Conservation (phyloP, 768 basidiomycete genomes). For the Pleurotus ostreatus region DNA sequence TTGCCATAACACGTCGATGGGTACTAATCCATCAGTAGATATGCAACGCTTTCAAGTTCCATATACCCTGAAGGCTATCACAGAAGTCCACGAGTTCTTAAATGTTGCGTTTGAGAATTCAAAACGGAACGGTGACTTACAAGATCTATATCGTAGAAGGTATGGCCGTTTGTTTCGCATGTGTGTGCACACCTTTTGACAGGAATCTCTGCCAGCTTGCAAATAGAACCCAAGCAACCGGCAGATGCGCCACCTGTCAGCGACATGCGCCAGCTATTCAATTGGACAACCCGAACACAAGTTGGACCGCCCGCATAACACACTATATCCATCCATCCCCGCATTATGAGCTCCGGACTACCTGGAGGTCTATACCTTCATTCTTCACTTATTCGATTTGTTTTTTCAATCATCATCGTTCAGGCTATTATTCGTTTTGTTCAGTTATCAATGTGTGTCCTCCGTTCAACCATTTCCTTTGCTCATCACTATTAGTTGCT, state of each 20-base stretch:
- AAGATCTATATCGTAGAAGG: slow-evolving; percentile 86
- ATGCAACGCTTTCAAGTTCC: slow-evolving; percentile 90
- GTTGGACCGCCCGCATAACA: background rate
- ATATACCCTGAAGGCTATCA: slow-evolving; percentile 84
- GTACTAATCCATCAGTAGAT: slow-evolving; percentile 38
- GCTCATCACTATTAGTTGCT: slow-evolving; percentile 1
- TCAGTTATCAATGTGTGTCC: slow-evolving; percentile 3
- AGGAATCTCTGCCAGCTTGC: slow-evolving; percentile 42
- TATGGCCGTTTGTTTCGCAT: slow-evolving; percentile 25
- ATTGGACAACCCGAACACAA: slow-evolving; percentile 69
- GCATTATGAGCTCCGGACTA: background rate
- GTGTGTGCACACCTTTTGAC: slow-evolving; percentile 11
- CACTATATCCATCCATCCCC: background rate
- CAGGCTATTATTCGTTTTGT: background rate
- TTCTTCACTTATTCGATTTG: slow-evolving; percentile 4
- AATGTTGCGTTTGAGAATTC: slow-evolving; percentile 71
- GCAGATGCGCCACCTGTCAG: slow-evolving; percentile 61
- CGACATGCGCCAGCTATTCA: slow-evolving; percentile 78
- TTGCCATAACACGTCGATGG: no score
- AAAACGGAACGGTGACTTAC: slow-evolving; percentile 73
- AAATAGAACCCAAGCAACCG: slow-evolving; percentile 80
- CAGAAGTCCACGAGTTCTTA: slow-evolving; percentile 83
- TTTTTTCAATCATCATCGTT: background rate
- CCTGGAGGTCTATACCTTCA: background rate
- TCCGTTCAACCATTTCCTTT: background rate